Conservation (phyloP, 176 grass and related monocot genomes). For the Aegilops longissima region DNA sequence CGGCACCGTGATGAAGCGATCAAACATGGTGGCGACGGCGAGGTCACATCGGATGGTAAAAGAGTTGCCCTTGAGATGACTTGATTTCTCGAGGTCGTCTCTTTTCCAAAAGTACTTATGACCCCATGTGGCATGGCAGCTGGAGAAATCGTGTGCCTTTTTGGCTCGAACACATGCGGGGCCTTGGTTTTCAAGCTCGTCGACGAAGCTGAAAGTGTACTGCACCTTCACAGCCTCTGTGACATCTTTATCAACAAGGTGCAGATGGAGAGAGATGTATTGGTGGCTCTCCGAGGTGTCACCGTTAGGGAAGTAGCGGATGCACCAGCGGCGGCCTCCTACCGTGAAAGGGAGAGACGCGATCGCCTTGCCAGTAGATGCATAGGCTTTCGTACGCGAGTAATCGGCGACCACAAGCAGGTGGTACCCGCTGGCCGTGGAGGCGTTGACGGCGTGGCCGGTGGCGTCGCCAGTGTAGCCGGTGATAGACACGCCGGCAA, state of each 20-base stretch:
- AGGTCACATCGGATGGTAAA: constrained; percentile 17
- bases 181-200: not conserved
- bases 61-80: not conserved
- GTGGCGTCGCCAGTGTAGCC: not conserved
- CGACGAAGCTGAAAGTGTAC: not conserved
- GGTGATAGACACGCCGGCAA: not conserved
- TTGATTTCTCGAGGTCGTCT: not conserved
- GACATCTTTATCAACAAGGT: not conserved
- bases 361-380: not conserved
- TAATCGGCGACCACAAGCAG: not conserved
- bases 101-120: not conserved
- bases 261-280: not conserved
- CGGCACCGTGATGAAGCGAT: not conserved
- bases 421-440: not conserved
- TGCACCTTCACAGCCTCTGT: not conserved
- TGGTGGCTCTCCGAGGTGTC: not conserved
- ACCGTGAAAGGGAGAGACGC: not conserved
- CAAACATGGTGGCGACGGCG: not conserved
- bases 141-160: not conserved
- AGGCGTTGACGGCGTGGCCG: not conserved
- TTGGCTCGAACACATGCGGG: not conserved
- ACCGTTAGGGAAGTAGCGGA: not conserved
- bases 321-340: not conserved
- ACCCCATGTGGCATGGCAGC: not conserved
- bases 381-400: not conserved